Evolutionary conservation across 768 basidiomycete species (phyloP), one percentile per base, ranked within the genome.

Genomic region (Royoungia palumana): DNA sequence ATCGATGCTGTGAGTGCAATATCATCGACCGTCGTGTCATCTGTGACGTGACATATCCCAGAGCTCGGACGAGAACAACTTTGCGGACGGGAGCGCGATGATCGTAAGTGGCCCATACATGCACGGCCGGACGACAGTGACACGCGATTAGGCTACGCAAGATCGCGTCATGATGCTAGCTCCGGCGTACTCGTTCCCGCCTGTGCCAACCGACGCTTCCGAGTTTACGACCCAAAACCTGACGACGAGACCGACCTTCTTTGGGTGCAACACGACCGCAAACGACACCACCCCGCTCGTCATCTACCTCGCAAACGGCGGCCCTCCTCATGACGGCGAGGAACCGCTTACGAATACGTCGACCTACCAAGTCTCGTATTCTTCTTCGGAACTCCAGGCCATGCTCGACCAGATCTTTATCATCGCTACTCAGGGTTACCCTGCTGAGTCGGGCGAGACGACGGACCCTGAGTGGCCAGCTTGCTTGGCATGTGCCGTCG

Each of bases 241-340:
- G 22, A 69, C 59, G 27, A 44, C 50, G 0, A 64, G 67, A 9
- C 75, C 75, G 7, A 74, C 74, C 10, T 75, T 79, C 63, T 77
- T 77, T 56, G 78, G 75, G 5, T 77, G 77, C 55, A 54, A 69
- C 7, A 54, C 51, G 25, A 50, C 58, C 21, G 55, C 55, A 40
- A 63, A 57, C 20, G 55, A 50, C 0, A 65, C 62, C 35, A 71
- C 70, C 5, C 80, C 81, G 3, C 59, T 82, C 34, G 54, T 83
- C 14, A 71, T 83, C 47, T 85, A 85, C 62, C 62, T 82, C n/a
- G 80, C 81, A 1, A 79, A 77, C 55, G 78, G 79, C 24, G 76
- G 74, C 5, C 64, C 73, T 2, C 74, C 73, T 36, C 66, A 60
- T 49, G 64, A 74, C 27, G 65, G 72, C 17, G 56, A 66, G 20